Percentiles rank a stretch among this genome's conserved stretches.
Conservation (phyloP, 2,329 filamentous ascomycete genomes). For the Hypoxylon sp. region DNA sequence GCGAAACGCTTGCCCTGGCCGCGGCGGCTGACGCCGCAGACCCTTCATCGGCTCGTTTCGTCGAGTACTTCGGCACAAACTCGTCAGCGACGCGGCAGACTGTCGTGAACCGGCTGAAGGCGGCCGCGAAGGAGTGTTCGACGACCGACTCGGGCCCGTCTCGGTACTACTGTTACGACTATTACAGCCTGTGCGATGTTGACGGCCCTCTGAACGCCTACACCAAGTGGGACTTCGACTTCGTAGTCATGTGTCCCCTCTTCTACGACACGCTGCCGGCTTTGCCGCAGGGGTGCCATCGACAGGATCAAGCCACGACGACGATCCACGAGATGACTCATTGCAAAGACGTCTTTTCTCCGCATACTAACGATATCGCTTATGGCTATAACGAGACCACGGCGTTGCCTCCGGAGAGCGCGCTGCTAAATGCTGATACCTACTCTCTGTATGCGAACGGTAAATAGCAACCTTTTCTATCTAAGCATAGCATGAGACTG, state of each 20-base stretch:
- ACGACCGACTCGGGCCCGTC: conserved; percentile 26
- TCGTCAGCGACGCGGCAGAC: conserved; percentile 26
- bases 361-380: conserved; percentile 31
- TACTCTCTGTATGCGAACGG: conserved; percentile 38
- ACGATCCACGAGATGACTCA: conserved; percentile 40
- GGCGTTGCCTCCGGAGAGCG: conserved; percentile 18
- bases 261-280: conserved; percentile 34
- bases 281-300: conserved; percentile 32
- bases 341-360: conserved; percentile 29
- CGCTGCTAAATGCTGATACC: conserved; percentile 35
- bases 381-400: conserved; percentile 36
- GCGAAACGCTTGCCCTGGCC: conserved; percentile 27
- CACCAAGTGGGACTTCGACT: conserved; percentile 28
- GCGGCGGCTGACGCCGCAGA: conserved; percentile 35
- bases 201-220: conserved; percentile 36
- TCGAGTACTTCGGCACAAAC: conserved; percentile 38
- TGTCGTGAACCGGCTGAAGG: conserved; percentile 28
- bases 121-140: conserved; percentile 35
- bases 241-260: conserved; percentile 35
- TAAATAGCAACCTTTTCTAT: conserved; percentile 9
- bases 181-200: conserved; percentile 29
- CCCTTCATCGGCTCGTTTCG: conserved; percentile 30
- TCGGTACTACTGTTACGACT: conserved; percentile 33
- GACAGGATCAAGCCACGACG: conserved; percentile 36
- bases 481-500: not conserved